Percentiles rank a stretch among this genome's conserved stretches.
These are phyloP conservation scores for Hypoxylon cercidicola DNA, from an alignment of 495 filamentous ascomycete species.

Conservation along the genomic window DNA sequence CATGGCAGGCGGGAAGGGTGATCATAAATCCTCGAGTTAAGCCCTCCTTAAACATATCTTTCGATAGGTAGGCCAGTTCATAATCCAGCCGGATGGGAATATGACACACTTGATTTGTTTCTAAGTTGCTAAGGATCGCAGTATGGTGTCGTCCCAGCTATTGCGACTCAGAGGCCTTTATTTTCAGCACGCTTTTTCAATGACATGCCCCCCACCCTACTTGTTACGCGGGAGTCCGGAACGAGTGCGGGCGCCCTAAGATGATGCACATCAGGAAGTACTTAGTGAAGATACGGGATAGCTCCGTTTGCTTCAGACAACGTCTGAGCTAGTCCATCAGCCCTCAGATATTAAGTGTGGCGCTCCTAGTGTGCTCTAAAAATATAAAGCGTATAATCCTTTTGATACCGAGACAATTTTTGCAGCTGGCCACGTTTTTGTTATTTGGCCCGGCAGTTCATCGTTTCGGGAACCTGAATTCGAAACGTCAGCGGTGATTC, in stretches of 20 bases:
- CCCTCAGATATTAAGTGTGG: background rate
- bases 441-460: conserved; percentile 22
- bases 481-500: conserved; percentile 29
- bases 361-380: background rate
- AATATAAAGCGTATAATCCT: conserved; percentile 3
- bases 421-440: conserved; percentile 21
- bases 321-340: background rate
- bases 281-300: conserved; percentile 12
- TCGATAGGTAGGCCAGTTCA: background rate
- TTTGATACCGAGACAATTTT: conserved; percentile 1
- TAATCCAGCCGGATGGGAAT: background rate
- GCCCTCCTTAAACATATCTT: conserved; percentile 6
- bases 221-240: background rate
- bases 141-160: too few species aligned
- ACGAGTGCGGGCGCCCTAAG: conserved; percentile 15
- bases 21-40: conserved; percentile 35
- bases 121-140: background rate
- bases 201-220: too few species aligned
- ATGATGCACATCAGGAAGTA: conserved; percentile 15
- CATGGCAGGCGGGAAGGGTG: conserved; percentile 42
- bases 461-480: conserved; percentile 22
- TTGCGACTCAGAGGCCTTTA: too few species aligned
- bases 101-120: background rate
- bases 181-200: too few species aligned
- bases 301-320: conserved; percentile 15